A percentile compares a stretch with the other conserved stretches of the same genome.
These are phyloP conservation scores for Podila horticola DNA, from an alignment of 192 early-diverging fungal genomes.

Conservation along the genomic window DNA sequence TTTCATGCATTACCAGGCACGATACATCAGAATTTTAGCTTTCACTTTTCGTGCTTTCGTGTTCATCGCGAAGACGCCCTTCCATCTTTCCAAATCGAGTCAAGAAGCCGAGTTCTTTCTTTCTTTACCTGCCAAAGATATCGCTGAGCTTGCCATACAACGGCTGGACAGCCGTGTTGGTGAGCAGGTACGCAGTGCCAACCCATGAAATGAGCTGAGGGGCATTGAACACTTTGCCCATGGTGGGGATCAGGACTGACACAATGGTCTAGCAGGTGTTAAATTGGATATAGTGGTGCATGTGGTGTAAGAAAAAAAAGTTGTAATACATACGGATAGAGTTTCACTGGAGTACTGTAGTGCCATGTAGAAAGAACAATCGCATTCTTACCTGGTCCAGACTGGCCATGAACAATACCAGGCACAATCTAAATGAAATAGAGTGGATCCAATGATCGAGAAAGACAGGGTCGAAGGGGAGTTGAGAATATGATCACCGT, in stretches of 20 bases:
- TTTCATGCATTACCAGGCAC: too few species aligned
- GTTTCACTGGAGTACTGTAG: background rate
- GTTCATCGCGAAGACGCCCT: too few species aligned
- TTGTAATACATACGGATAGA: too few species aligned
- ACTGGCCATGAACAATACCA: conserved; percentile 37
- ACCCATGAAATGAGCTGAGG: conserved; percentile 85
- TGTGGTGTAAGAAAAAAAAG: background rate
- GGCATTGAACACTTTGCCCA: conserved; percentile 65
- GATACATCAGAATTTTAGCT: too few species aligned
- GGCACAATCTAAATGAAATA: conserved; percentile 11
- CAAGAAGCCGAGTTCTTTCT: too few species aligned
- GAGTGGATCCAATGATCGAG: background rate
- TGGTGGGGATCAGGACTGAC: conserved; percentile 40
- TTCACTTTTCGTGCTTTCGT: background rate
- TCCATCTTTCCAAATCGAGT: too few species aligned
- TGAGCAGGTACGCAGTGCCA: conserved; percentile 69
- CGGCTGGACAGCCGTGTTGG: conserved; percentile 74
- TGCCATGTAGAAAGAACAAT: background rate
- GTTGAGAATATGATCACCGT: too few species aligned
- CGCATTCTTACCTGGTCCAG: conserved; percentile 26
- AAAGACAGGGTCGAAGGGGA: background rate
- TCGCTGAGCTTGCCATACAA: conserved; percentile 86
- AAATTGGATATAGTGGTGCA: too few species aligned
- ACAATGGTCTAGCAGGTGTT: conserved; percentile 20
- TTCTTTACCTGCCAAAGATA: conserved; percentile 66